phyloP scores from a whole-genome alignment of 495 filamentous ascomycete genomes.

The Daldinia childiae region DNA sequence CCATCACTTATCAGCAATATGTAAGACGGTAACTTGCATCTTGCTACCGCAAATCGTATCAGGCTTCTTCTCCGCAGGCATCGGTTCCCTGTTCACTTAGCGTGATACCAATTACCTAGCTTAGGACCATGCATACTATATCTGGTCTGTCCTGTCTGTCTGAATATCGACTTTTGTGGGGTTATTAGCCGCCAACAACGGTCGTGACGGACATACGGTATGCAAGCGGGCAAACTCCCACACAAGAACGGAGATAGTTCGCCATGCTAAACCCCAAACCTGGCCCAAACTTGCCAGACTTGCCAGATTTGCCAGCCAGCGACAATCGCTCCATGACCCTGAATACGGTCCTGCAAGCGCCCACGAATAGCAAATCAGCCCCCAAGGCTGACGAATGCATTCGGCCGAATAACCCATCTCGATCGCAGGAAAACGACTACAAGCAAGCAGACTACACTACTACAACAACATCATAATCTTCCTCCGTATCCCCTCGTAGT shows the following conservation, averaged over 20 bases:
- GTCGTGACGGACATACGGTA: slow-evolving; percentile 27
- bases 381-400: slow-evolving; percentile 25
- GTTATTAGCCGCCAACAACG: slow-evolving; percentile 38
- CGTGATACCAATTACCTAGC: slow-evolving; percentile 18
- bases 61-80: slow-evolving; percentile 37
- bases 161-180: slow-evolving; percentile 37
- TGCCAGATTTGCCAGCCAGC: slow-evolving; percentile 7
- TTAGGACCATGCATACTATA: slow-evolving; percentile 7
- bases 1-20: slow-evolving; percentile 1
- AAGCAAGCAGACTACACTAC: neutral
- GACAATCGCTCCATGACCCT: slow-evolving; percentile 24
- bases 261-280: slow-evolving; percentile 15
- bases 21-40: slow-evolving; percentile 33
- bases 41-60: slow-evolving; percentile 33
- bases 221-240: slow-evolving; percentile 19
- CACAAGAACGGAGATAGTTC: slow-evolving; percentile 30
- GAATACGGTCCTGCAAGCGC: slow-evolving; percentile 26
- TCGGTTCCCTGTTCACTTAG: slow-evolving; percentile 32
- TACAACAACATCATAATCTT: neutral
- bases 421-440: slow-evolving; percentile 2
- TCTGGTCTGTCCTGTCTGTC: neutral
- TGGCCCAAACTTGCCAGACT: neutral
- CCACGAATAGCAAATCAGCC: slow-evolving; percentile 9
- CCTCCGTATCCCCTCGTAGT: neutral
- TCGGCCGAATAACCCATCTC: slow-evolving; percentile 32